Evolutionary conservation across 345 rosid species (phyloP).

Genomic region (Camelina laxa): DNA sequence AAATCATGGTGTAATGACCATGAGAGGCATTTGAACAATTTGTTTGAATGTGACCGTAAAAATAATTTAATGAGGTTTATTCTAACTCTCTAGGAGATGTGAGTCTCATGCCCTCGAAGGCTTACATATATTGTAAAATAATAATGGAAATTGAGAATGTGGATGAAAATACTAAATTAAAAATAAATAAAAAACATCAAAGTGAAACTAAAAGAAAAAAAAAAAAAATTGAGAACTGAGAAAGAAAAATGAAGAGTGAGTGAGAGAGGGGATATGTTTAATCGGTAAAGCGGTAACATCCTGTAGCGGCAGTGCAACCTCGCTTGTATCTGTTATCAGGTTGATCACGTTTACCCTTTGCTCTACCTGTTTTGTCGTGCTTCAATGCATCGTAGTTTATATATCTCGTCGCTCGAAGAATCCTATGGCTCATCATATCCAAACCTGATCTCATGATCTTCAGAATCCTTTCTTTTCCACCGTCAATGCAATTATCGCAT

Average conservation of each 20-base stretch:
- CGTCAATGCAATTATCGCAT: constrained; percentile 13
- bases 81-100: background rate
- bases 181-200: too few species aligned
- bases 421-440: constrained; percentile 23
- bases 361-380: constrained; percentile 28
- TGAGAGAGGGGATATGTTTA: background rate
- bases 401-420: constrained; percentile 16
- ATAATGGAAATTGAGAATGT: background rate
- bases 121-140: background rate
- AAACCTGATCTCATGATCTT: background rate
- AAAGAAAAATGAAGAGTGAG: too few species aligned
- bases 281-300: constrained; percentile 41
- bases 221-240: background rate
- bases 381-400: constrained; percentile 46
- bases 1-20: too few species aligned
- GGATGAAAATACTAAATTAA: background rate
- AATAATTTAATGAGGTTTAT: background rate
- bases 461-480: constrained; percentile 4
- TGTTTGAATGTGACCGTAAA: background rate
- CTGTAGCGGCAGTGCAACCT: constrained; percentile 42
- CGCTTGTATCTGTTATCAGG: constrained; percentile 48
- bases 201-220: background rate
- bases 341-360: constrained; percentile 18
- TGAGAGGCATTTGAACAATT: background rate
- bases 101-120: background rate